phyloP scores from a whole-genome alignment of 805 yeast species.

The Candida michaelii region DNA sequence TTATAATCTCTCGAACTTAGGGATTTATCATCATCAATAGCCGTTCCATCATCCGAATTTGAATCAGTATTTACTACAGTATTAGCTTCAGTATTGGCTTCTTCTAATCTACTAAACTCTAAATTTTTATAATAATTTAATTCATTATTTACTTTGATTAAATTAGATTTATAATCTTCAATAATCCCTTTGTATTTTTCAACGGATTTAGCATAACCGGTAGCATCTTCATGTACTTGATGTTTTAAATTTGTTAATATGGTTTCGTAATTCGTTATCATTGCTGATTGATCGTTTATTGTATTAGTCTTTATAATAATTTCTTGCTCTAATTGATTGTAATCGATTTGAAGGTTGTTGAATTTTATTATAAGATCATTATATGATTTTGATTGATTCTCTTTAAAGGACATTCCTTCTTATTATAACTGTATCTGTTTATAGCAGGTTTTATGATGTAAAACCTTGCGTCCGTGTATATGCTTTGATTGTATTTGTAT shows the following conservation, averaged over 20 bases:
- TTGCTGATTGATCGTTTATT: slow-evolving; percentile 29
- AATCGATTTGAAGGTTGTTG: slow-evolving; percentile 25
- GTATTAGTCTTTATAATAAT: slow-evolving; percentile 22
- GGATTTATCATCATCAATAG: slow-evolving; percentile 9
- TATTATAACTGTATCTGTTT: not conserved
- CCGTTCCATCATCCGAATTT: not conserved
- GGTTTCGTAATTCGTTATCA: slow-evolving; percentile 26
- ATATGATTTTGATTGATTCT: slow-evolving; percentile 20
- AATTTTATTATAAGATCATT: slow-evolving; percentile 32
- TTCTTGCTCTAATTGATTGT: slow-evolving; percentile 32
- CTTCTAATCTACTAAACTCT: slow-evolving; percentile 13
- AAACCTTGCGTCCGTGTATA: not conserved
- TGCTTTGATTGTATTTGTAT: slow-evolving; percentile 1
- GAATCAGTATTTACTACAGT: not conserved
- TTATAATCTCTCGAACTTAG: slow-evolving; percentile 21
- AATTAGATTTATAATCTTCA: slow-evolving; percentile 30
- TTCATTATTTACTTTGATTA: slow-evolving; percentile 21
- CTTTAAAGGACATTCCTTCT: slow-evolving; percentile 10
- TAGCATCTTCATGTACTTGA: slow-evolving; percentile 29
- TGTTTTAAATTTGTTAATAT: slow-evolving; percentile 22
- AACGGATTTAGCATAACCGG: slow-evolving; percentile 31
- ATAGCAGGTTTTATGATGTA: not conserved
- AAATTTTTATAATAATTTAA: slow-evolving; percentile 16
- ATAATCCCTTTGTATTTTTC: slow-evolving; percentile 32
- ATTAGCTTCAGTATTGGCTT: slow-evolving; percentile 9